phyloP scores from a whole-genome alignment of 2,329 filamentous ascomycete genomes.

The Magnaporthiopsis incrustans region DNA sequence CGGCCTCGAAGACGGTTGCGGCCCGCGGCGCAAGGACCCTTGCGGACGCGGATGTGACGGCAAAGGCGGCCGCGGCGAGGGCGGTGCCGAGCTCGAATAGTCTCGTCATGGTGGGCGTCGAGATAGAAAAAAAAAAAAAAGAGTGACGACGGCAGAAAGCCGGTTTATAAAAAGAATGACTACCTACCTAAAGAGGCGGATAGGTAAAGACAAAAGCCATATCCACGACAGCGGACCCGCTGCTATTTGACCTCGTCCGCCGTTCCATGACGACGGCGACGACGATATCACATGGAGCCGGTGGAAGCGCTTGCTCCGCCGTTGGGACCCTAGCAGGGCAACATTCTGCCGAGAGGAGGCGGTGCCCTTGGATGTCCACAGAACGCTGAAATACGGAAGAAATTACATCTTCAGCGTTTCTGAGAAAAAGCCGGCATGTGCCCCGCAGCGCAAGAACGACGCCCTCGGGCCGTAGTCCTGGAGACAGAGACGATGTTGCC shows the following conservation, averaged over 20 bases:
- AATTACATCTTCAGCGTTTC: not conserved
- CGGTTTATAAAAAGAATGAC: not conserved
- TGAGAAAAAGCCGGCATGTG: not conserved
- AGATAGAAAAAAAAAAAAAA: not conserved
- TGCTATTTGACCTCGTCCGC: not conserved
- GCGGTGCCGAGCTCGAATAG: not conserved
- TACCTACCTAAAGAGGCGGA: not conserved
- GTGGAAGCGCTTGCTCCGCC: not conserved
- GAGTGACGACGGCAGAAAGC: not conserved
- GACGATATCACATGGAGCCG: too few species aligned
- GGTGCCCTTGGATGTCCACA: not conserved
- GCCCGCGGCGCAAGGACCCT: not conserved
- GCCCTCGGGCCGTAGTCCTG: too few species aligned
- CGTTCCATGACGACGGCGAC: not conserved
- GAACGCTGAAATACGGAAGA: too few species aligned
- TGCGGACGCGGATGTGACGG: not conserved
- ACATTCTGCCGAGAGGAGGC: not conserved
- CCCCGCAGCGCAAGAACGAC: too few species aligned
- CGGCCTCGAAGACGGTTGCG: slow-evolving; percentile 24
- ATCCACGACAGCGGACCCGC: not conserved
- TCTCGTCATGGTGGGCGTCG: not conserved
- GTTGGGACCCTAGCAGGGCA: not conserved
- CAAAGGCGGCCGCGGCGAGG: not conserved
- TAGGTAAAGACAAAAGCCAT: not conserved
- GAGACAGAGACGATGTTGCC: not conserved